Conservation (phyloP, 2,329 filamentous ascomycete species). For the Colletotrichum gloeosporioides region DNA sequence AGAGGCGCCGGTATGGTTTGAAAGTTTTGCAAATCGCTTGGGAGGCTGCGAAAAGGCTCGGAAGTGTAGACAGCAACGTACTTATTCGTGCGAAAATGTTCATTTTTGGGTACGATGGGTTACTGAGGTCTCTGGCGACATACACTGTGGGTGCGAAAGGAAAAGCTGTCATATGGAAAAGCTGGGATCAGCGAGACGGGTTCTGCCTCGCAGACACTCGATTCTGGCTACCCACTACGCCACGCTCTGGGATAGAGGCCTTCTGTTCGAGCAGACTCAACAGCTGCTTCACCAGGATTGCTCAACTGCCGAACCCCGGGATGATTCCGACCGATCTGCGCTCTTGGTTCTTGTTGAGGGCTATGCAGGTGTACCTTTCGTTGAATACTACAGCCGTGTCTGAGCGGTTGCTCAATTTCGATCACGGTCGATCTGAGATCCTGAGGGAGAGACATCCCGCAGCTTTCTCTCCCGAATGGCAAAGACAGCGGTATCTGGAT, state of each 20-base stretch:
- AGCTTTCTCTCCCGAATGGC: too few relatives aligned
- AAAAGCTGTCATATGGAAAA: neutral
- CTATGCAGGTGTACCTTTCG: neutral
- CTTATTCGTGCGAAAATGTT: neutral
- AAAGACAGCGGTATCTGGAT: neutral
- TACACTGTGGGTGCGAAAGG: neutral
- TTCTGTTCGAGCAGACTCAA: neutral
- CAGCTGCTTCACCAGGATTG: neutral
- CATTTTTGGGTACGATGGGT: neutral
- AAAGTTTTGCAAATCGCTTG: neutral
- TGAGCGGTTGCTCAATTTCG: neutral
- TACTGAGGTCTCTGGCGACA: neutral
- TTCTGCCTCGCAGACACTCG: neutral
- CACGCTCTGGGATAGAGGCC: too few relatives aligned
- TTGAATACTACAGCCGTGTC: rapidly evolving
- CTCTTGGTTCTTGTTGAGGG: neutral
- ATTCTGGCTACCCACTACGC: too few relatives aligned
- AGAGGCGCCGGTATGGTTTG: neutral
- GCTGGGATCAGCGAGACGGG: neutral
- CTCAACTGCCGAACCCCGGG: neutral
- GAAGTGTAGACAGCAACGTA: neutral
- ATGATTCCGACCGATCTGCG: neutral
- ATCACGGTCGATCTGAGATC: neutral
- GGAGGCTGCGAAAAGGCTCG: neutral
- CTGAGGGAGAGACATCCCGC: too few relatives aligned